Evolutionary conservation across 2,329 filamentous ascomycete species (phyloP).

Genomic region (Alternaria gansuensis): DNA sequence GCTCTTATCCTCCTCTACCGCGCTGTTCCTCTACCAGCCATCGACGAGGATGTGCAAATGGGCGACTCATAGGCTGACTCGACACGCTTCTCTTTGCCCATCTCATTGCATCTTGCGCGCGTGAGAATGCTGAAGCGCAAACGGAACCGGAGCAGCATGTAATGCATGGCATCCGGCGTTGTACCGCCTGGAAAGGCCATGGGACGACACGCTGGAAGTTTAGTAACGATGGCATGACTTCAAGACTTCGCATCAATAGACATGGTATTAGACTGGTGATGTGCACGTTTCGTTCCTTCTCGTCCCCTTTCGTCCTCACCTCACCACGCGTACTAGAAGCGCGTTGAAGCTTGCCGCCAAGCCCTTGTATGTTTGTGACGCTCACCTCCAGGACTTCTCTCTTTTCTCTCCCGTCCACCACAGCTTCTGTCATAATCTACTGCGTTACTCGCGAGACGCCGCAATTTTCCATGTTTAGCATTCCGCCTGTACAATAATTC

Average conservation of each 20-base stretch:
- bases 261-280: slow-evolving; percentile 6
- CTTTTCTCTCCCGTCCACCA: slow-evolving; percentile 1
- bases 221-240: slow-evolving; percentile 33
- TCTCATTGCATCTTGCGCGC: neutral
- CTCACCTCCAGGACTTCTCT: slow-evolving; percentile 8
- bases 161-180: slow-evolving; percentile 41
- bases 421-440: neutral
- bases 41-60: slow-evolving; percentile 58
- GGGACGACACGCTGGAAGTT: slow-evolving; percentile 16
- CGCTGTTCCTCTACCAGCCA: slow-evolving; percentile 72
- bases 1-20: slow-evolving; percentile 82
- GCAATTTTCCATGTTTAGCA: slow-evolving; percentile 12
- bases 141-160: slow-evolving; percentile 15
- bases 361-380: slow-evolving; percentile 9
- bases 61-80: slow-evolving; percentile 28
- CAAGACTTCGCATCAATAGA: slow-evolving; percentile 24
- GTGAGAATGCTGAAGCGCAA: neutral
- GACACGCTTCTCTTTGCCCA: neutral
- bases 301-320: slow-evolving; percentile 24
- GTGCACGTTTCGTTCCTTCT: slow-evolving; percentile 4
- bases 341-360: slow-evolving; percentile 31
- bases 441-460: neutral
- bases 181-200: slow-evolving; percentile 37
- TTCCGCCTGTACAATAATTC: slow-evolving; percentile 6
- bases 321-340: slow-evolving; percentile 30